Conservation (phyloP, 176 grass and related monocot genomes). For the Rhipidocladum racemiflorum region DNA sequence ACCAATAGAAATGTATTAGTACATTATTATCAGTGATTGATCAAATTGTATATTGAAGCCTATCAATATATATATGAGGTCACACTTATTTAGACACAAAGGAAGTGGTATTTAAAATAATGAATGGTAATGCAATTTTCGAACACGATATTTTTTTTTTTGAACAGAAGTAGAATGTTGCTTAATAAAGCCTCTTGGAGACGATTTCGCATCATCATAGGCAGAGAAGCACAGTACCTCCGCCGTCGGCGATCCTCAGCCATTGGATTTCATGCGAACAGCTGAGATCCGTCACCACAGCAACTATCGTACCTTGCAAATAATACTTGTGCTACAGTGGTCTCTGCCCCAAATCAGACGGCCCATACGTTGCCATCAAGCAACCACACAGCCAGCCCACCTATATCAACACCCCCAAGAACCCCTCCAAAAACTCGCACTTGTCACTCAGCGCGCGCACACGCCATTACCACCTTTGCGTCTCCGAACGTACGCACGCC, state of each 20-base stretch:
- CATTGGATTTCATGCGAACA: too few relatives aligned
- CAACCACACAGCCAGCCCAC: background rate
- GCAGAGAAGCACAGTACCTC: too few relatives aligned
- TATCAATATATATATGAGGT: too few relatives aligned
- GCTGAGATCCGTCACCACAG: too few relatives aligned
- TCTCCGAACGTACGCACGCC: slow-evolving; percentile 14
- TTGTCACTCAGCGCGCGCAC: background rate
- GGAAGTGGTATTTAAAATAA: too few relatives aligned
- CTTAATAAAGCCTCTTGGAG: background rate
- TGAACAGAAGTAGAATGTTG: background rate
- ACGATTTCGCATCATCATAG: too few relatives aligned
- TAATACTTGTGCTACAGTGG: too few relatives aligned
- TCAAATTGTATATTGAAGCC: too few relatives aligned
- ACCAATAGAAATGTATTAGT: too few relatives aligned
- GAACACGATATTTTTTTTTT: background rate
- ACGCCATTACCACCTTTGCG: background rate
- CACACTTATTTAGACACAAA: too few relatives aligned
- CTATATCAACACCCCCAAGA: slow-evolving; percentile 35
- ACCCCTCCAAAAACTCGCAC: slow-evolving; percentile 6
- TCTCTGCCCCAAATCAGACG: slow-evolving; percentile 59
- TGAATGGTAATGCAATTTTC: background rate
- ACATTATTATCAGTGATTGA: background rate
- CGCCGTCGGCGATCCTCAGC: too few relatives aligned
- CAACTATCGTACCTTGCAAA: too few relatives aligned
- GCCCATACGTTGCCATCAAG: slow-evolving; percentile 25